Evolutionary conservation across 2,329 filamentous ascomycete species (phyloP).

Genomic region (Laburnicola sp.): DNA sequence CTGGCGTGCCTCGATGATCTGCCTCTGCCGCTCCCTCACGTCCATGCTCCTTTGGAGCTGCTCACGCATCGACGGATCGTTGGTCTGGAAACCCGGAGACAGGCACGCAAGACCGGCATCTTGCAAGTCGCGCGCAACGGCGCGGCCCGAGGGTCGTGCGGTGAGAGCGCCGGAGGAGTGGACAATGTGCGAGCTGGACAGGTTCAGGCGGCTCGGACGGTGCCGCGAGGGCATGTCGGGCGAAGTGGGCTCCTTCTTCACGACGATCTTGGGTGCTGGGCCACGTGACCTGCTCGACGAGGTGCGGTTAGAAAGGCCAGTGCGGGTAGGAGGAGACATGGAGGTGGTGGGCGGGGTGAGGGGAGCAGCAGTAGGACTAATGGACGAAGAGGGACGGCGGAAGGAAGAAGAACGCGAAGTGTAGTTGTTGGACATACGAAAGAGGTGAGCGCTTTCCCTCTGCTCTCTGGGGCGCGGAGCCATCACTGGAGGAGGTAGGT

Average conservation of each 20-base stretch:
- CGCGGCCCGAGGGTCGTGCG: constrained; percentile 68
- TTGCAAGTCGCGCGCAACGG: constrained; percentile 83
- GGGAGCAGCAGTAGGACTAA: constrained; percentile 17
- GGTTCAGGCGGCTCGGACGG: constrained; percentile 74
- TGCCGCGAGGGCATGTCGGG: constrained; percentile 77
- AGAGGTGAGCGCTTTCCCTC: constrained; percentile 59
- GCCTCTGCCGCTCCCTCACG: constrained; percentile 89
- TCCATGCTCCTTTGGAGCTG: constrained; percentile 92
- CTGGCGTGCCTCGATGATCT: constrained; percentile 91
- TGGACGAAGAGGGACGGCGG: constrained; percentile 28
- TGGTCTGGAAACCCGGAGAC: constrained; percentile 92
- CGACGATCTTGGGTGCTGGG: constrained; percentile 75
- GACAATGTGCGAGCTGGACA: constrained; percentile 59
- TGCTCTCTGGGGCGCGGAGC: constrained; percentile 42
- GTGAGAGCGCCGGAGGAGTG: constrained; percentile 54
- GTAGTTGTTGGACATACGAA: constrained; percentile 50
- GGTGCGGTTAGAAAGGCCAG: constrained; percentile 45
- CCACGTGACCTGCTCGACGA: constrained; percentile 55
- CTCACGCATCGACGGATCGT: constrained; percentile 95
- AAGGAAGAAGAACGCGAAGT: constrained; percentile 25
- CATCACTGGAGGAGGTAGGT: constrained; percentile 46
- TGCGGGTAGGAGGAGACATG: constrained; percentile 34
- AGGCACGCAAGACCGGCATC: constrained; percentile 93
- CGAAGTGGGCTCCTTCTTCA: constrained; percentile 94
- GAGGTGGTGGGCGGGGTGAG: constrained; percentile 24